These are phyloP conservation scores for Nicotiana benthamiana DNA, from an alignment of 257 asterid species.

Conservation along the genomic window DNA sequence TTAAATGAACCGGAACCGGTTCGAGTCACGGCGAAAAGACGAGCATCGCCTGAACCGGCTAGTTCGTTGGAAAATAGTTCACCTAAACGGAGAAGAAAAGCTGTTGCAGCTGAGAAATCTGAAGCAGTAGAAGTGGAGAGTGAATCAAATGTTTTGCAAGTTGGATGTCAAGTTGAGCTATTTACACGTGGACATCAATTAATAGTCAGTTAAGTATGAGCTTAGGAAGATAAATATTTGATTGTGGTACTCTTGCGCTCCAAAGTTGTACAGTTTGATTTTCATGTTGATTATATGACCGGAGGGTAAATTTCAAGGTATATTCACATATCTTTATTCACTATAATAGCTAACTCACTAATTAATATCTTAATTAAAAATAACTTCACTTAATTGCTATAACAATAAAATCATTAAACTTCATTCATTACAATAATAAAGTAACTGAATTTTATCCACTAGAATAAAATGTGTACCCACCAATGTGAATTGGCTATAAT, in stretches of 20 bases:
- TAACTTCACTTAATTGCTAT: neutral
- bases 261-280: neutral
- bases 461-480: neutral
- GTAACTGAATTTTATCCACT: no score
- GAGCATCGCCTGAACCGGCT: neutral
- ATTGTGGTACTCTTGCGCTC: neutral
- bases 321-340: neutral
- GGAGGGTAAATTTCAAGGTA: neutral
- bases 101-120: neutral
- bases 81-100: neutral
- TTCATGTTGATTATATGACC: neutral
- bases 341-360: neutral
- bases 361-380: neutral
- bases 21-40: conserved; percentile 7
- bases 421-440: no score
- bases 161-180: neutral
- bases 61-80: neutral
- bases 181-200: neutral
- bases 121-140: neutral
- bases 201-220: neutral
- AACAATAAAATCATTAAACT: neutral
- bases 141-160: neutral
- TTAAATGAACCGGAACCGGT: conserved; percentile 13
- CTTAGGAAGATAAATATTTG: neutral
- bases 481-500: no score